Evolutionary conservation across 1,284 basidiomycete species (phyloP).

Genomic region (Mrakiaceae sp.): DNA sequence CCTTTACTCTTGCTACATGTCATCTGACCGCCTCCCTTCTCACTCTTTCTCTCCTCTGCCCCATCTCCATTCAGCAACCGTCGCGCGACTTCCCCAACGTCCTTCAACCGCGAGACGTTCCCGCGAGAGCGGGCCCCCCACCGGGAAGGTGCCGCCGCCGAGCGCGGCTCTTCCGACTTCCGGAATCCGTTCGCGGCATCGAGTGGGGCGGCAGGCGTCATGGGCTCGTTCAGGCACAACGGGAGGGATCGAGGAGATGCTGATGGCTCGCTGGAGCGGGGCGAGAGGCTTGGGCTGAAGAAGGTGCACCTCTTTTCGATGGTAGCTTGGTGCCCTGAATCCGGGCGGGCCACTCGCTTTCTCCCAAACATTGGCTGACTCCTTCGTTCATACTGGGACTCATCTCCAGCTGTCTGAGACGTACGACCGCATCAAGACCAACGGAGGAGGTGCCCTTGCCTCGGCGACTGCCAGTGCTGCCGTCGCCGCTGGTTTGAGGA

Average conservation of each 20-base stretch:
- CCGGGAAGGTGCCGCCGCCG: background rate
- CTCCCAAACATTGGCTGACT: background rate
- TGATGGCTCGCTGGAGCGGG: background rate
- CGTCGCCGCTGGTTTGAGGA: background rate
- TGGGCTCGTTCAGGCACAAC: background rate
- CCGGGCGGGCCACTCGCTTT: background rate
- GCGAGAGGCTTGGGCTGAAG: background rate
- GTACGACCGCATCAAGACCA: background rate
- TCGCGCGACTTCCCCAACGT: background rate
- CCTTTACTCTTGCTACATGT: too few relatives aligned
- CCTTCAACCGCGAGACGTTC: background rate
- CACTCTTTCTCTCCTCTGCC: too few relatives aligned
- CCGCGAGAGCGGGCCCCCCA: conserved; percentile 4
- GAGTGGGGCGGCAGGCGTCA: background rate
- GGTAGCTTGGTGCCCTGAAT: background rate
- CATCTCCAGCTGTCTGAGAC: background rate
- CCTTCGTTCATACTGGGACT: background rate
- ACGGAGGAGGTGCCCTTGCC: background rate
- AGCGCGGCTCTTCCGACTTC: background rate
- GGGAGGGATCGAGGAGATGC: background rate
- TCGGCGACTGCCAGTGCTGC: too few relatives aligned
- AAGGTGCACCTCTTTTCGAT: background rate
- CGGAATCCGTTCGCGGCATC: background rate
- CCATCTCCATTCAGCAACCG: background rate
- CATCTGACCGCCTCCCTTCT: too few relatives aligned